Conservation (phyloP, 1,284 basidiomycete species). For the Cryptococcus sp. region DNA sequence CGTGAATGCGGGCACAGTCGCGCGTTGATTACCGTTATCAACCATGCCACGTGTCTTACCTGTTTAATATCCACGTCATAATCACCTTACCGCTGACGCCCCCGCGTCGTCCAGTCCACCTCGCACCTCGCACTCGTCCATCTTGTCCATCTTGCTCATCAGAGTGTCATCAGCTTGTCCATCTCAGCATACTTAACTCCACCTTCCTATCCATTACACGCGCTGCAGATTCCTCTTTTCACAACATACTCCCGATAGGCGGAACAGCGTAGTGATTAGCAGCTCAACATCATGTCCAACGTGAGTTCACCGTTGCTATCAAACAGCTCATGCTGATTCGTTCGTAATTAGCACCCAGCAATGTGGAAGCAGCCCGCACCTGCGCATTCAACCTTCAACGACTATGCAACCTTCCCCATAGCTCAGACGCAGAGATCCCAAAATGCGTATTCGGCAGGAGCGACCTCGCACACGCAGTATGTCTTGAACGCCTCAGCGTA, state of each 20-base stretch:
- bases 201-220: too few relatives aligned
- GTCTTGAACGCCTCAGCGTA: too few relatives aligned
- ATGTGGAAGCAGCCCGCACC: constrained; percentile 50
- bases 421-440: constrained; percentile 20
- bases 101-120: constrained; percentile 6
- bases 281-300: constrained; percentile 11
- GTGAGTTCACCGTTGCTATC: not conserved
- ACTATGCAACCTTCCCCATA: constrained; percentile 40
- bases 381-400: constrained; percentile 45
- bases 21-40: too few relatives aligned
- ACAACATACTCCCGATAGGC: not conserved
- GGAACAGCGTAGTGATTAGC: not conserved
- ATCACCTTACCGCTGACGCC: not conserved
- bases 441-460: constrained; percentile 12
- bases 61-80: too few relatives aligned
- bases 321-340: not conserved
- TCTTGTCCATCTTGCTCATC: not conserved
- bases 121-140: not conserved
- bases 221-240: too few relatives aligned
- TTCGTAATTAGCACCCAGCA: constrained; percentile 42
- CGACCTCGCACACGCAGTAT: constrained; percentile 26
- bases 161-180: not conserved
- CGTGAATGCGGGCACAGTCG: too few relatives aligned
- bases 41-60: too few relatives aligned
- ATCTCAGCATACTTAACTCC: not conserved